Conservation (phyloP, 371 early-diverging fungal genomes). For the Rhizopus microsporus region DNA sequence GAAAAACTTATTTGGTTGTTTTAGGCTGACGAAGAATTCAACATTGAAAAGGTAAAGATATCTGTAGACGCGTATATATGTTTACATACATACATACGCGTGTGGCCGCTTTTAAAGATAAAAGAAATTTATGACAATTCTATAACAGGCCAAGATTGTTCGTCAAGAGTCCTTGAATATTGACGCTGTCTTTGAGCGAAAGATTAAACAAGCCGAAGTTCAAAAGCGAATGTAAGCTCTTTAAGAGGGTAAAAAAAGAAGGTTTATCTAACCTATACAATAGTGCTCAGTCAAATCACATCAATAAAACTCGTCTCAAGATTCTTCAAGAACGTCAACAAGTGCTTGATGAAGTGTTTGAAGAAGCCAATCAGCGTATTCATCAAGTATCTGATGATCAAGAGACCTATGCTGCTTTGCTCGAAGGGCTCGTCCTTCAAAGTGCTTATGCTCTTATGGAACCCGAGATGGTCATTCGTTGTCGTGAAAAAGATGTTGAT, state of each 20-base stretch:
- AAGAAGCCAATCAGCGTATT: slow-evolving; percentile 60
- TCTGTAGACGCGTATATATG: slow-evolving; percentile 9
- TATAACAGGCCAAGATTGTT: slow-evolving; percentile 81
- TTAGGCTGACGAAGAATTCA: slow-evolving; percentile 97
- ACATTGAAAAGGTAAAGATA: slow-evolving; percentile 90
- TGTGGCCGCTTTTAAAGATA: not conserved
- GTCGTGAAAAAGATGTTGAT: slow-evolving; percentile 75
- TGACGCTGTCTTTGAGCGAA: slow-evolving; percentile 87
- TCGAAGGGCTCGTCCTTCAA: slow-evolving; percentile 80
- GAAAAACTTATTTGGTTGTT: slow-evolving; percentile 3
- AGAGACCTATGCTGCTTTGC: slow-evolving; percentile 57
- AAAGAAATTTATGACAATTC: not conserved
- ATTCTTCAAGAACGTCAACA: slow-evolving; percentile 89
- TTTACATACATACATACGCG: not conserved
- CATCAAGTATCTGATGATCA: slow-evolving; percentile 57
- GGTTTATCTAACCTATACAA: not conserved
- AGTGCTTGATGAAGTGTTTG: slow-evolving; percentile 78
- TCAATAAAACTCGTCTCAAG: slow-evolving; percentile 92
- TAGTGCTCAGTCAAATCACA: slow-evolving; percentile 92
- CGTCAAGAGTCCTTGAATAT: slow-evolving; percentile 89
- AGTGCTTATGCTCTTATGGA: slow-evolving; percentile 87
- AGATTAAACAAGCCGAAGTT: slow-evolving; percentile 91
- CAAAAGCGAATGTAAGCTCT: slow-evolving; percentile 77
- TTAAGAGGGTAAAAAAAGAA: slow-evolving; percentile 5
- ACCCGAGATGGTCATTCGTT: slow-evolving; percentile 64